These are phyloP conservation scores for Curvularia verruculosa DNA, from an alignment of 2,329 filamentous ascomycete species.

Conservation along the genomic window DNA sequence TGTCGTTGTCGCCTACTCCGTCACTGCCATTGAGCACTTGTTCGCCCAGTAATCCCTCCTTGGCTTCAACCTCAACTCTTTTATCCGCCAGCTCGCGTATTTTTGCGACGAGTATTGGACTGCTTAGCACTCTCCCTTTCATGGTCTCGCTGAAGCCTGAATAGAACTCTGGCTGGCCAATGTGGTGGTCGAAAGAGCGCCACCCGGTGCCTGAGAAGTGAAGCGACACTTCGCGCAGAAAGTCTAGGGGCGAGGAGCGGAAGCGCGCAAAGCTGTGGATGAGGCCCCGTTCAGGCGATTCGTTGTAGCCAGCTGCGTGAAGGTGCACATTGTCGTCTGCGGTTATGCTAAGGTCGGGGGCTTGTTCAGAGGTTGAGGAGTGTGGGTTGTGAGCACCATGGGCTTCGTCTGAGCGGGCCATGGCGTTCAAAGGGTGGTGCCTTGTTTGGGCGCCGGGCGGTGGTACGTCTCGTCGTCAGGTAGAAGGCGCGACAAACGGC, in stretches of 20 bases:
- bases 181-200: constrained; percentile 88
- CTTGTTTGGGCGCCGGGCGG: not conserved
- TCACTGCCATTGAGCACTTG: constrained; percentile 37
- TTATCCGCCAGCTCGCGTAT: constrained; percentile 78
- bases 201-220: constrained; percentile 94
- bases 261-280: constrained; percentile 88
- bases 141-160: constrained; percentile 90
- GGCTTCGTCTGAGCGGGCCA: constrained; percentile 26
- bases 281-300: constrained; percentile 67
- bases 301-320: constrained; percentile 52
- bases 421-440: constrained; percentile 9
- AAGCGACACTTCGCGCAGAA: constrained; percentile 89
- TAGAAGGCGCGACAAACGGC: constrained; percentile 1
- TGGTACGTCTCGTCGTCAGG: constrained; percentile 8
- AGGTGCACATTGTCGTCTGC: constrained; percentile 54
- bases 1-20: constrained; percentile 49
- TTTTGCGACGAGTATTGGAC: constrained; percentile 74
- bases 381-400: constrained; percentile 16
- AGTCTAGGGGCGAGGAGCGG: constrained; percentile 73
- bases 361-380: constrained; percentile 32
- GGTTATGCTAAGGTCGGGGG: constrained; percentile 55
- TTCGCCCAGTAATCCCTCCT: constrained; percentile 68
- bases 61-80: constrained; percentile 76
- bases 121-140: constrained; percentile 76
- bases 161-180: constrained; percentile 94